Percentiles rank a stretch among this genome's conserved stretches.
Evolutionary conservation across 805 yeast genomes (phyloP).

Genomic region (Yamadazyma akitaensis): DNA sequence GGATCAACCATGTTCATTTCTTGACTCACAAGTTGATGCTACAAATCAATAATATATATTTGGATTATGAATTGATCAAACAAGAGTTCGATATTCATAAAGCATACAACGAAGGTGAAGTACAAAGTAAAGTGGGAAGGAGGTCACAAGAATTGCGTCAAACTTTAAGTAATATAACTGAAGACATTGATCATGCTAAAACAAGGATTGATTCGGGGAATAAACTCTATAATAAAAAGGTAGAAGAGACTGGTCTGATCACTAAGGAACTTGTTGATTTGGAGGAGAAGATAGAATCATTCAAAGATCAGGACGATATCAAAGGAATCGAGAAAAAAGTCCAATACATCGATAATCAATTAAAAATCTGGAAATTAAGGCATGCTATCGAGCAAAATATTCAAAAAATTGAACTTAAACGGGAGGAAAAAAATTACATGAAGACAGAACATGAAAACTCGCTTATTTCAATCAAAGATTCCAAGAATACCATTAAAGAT

Average conservation of each 20-base stretch:
- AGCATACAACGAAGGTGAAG: slow-evolving; percentile 37
- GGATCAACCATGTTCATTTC: slow-evolving; percentile 18
- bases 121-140: slow-evolving; percentile 37
- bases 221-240: slow-evolving; percentile 27
- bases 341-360: slow-evolving; percentile 34
- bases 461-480: slow-evolving; percentile 43
- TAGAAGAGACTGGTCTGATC: slow-evolving; percentile 26
- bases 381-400: slow-evolving; percentile 43
- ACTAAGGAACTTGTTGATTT: slow-evolving; percentile 24
- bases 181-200: slow-evolving; percentile 44
- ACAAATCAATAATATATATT: slow-evolving; percentile 48
- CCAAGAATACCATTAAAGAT: slow-evolving; percentile 28
- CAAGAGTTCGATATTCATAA: slow-evolving; percentile 37
- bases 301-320: slow-evolving; percentile 22
- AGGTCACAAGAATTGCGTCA: slow-evolving; percentile 41
- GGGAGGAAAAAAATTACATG: slow-evolving; percentile 65
- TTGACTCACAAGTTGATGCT: slow-evolving; percentile 64
- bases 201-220: slow-evolving; percentile 33
- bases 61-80: slow-evolving; percentile 40
- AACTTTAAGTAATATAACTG: slow-evolving; percentile 44
- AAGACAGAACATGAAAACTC: slow-evolving; percentile 56
- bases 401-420: slow-evolving; percentile 43
- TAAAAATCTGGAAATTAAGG: slow-evolving; percentile 43
- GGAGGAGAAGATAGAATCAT: slow-evolving; percentile 26
- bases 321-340: slow-evolving; percentile 14